Evolutionary conservation across 257 asterid genomes (phyloP).

Genomic region (Jasminum sambac): DNA sequence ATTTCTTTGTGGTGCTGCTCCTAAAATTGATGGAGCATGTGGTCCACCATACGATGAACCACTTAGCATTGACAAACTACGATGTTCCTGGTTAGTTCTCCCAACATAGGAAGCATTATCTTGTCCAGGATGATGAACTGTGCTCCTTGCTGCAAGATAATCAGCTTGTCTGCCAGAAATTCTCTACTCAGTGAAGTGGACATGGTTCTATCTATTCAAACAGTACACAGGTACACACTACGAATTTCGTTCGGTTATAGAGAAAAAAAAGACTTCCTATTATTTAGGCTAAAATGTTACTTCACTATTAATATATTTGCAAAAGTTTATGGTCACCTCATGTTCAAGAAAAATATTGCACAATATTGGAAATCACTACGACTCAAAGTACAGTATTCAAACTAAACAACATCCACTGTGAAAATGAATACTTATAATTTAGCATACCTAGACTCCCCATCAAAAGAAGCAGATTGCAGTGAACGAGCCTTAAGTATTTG

Average conservation of each 20-base stretch:
- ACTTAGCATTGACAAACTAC: slow-evolving; percentile 50
- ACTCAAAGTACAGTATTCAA: slow-evolving; percentile 19
- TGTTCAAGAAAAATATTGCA: slow-evolving; percentile 16
- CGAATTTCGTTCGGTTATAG: slow-evolving; percentile 7
- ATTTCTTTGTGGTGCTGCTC: slow-evolving; percentile 79
- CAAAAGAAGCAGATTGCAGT: slow-evolving; percentile 70
- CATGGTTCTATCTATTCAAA: slow-evolving; percentile 43
- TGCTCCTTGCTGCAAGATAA: slow-evolving; percentile 77
- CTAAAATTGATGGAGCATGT: slow-evolving; percentile 81
- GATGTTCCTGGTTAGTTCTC: slow-evolving; percentile 74
- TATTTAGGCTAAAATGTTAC: slow-evolving; percentile 2
- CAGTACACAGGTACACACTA: slow-evolving; percentile 38
- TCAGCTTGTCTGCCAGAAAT: slow-evolving; percentile 98
- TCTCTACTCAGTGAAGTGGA: slow-evolving; percentile 67
- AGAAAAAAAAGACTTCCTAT: neutral
- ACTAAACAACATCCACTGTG: slow-evolving; percentile 8
- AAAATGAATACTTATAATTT: slow-evolving; percentile 12
- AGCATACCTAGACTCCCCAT: slow-evolving; percentile 80
- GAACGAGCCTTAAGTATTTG: slow-evolving; percentile 71
- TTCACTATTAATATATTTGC: slow-evolving; percentile 18
- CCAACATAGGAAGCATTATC: slow-evolving; percentile 71
- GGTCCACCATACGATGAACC: slow-evolving; percentile 71
- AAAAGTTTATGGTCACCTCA: slow-evolving; percentile 14
- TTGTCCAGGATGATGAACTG: slow-evolving; percentile 64
- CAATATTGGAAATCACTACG: slow-evolving; percentile 11